These are phyloP conservation scores for Phytophthora palmivora DNA, from an alignment of 352 stramenopile species.

Conservation along the genomic window DNA sequence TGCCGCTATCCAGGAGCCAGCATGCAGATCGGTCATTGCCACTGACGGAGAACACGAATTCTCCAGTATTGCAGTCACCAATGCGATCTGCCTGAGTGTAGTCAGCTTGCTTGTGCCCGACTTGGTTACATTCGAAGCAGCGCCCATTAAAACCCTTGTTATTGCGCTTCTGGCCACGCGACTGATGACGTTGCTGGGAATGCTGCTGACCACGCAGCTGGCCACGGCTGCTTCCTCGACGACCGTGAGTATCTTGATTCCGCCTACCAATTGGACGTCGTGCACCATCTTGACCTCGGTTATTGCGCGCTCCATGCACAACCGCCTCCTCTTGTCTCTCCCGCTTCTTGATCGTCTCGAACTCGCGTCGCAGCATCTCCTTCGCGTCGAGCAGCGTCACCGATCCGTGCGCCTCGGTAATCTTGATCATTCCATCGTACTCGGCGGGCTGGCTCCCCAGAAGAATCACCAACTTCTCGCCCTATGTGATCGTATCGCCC, in stretches of 20 bases:
- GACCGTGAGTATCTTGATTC: neutral
- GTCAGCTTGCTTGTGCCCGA: constrained; percentile 12
- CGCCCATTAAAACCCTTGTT: neutral
- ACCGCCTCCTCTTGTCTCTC: constrained; percentile 20
- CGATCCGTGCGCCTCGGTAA: constrained; percentile 15
- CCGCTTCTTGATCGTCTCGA: constrained; percentile 5
- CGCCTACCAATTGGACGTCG: too few relatives aligned
- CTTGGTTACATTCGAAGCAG: constrained; percentile 10
- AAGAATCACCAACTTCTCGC: constrained; percentile 24
- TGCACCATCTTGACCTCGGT: neutral
- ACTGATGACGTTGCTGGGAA: neutral
- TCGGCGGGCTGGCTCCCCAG: constrained; percentile 19
- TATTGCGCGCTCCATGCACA: neutral
- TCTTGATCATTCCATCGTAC: constrained; percentile 29
- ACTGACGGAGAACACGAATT: constrained; percentile 15
- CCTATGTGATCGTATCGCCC: constrained; percentile 15
- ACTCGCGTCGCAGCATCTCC: constrained; percentile 28
- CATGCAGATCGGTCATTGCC: neutral
- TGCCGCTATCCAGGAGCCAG: constrained; percentile 3
- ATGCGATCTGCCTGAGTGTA: neutral
- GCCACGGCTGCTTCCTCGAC: neutral
- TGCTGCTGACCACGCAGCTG: too few relatives aligned
- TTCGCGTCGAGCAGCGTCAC: constrained; percentile 26
- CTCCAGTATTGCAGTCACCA: neutral
- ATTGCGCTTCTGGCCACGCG: neutral